These are phyloP conservation scores for Arthroderma sp. DNA, from an alignment of 2,329 filamentous ascomycete species.

Conservation along the genomic window DNA sequence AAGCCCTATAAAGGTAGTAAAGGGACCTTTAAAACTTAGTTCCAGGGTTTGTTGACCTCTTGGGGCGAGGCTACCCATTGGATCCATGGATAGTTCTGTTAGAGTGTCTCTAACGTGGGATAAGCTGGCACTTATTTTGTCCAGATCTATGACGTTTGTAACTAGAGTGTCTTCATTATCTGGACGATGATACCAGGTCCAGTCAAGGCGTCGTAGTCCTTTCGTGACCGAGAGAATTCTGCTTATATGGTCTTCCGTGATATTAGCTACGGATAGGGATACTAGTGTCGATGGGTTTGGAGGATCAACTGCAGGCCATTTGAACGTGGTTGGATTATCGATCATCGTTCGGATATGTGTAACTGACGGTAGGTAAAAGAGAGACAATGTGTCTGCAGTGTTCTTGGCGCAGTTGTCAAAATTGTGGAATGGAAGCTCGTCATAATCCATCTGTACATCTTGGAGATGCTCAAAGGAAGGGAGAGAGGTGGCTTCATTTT, in stretches of 20 bases:
- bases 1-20: conserved; percentile 2
- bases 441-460: conserved; percentile 3
- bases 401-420: conserved; percentile 2
- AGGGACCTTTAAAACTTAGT: background rate
- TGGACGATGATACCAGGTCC: conserved; percentile 4
- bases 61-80: background rate
- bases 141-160: conserved; percentile 10
- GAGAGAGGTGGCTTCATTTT: background rate
- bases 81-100: conserved; percentile 11
- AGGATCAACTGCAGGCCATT: conserved; percentile 9
- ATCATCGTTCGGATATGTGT: conserved; percentile 10
- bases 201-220: conserved; percentile 2
- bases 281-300: conserved; percentile 3
- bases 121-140: conserved; percentile 10
- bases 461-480: conserved; percentile 2
- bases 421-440: background rate
- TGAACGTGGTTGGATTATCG: conserved; percentile 10
- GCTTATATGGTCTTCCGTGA: conserved; percentile 3
- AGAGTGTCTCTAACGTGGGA: conserved; percentile 12
- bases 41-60: background rate
- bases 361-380: conserved; percentile 13
- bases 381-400: conserved; percentile 10
- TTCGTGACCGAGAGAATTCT: conserved; percentile 4
- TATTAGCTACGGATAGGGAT: conserved; percentile 3
- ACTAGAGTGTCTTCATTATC: conserved; percentile 3